Conservation (phyloP, 1,139 yeast genomes). For the Kluyveromyces sp. region DNA sequence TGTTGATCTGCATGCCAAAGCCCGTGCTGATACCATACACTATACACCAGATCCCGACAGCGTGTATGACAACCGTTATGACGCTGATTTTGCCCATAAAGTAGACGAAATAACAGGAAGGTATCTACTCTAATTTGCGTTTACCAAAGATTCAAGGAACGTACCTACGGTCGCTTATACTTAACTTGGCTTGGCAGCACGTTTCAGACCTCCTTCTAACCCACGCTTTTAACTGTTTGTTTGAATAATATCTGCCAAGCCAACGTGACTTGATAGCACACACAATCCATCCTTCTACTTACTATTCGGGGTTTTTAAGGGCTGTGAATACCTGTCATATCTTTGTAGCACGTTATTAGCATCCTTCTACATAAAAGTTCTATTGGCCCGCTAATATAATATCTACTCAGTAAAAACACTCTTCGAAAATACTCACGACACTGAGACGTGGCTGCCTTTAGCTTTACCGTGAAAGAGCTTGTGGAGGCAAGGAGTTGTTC, state of each 20-base stretch:
- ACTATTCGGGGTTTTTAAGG: neutral
- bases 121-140: slow-evolving; percentile 1
- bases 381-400: slow-evolving; percentile 4
- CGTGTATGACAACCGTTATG: slow-evolving; percentile 5
- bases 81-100: slow-evolving; percentile 3
- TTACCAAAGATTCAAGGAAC: no score
- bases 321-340: neutral
- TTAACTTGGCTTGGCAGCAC: slow-evolving; percentile 1
- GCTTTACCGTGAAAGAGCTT: no score
- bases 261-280: neutral
- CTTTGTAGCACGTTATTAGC: slow-evolving; percentile 6
- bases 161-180: no score
- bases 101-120: slow-evolving; percentile 5
- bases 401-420: neutral
- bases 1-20: slow-evolving; percentile 5
- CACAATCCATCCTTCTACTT: neutral
- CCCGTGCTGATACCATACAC: slow-evolving; percentile 2
- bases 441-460: no score
- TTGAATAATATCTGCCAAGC: neutral
- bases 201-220: slow-evolving; percentile 2
- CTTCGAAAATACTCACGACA: neutral
- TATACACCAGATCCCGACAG: neutral
- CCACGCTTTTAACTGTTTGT: neutral
- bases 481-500: no score
- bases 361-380: slow-evolving; percentile 5